Evolutionary conservation across 2,329 filamentous ascomycete species (phyloP).

Genomic region (Penicillium capsulatum): DNA sequence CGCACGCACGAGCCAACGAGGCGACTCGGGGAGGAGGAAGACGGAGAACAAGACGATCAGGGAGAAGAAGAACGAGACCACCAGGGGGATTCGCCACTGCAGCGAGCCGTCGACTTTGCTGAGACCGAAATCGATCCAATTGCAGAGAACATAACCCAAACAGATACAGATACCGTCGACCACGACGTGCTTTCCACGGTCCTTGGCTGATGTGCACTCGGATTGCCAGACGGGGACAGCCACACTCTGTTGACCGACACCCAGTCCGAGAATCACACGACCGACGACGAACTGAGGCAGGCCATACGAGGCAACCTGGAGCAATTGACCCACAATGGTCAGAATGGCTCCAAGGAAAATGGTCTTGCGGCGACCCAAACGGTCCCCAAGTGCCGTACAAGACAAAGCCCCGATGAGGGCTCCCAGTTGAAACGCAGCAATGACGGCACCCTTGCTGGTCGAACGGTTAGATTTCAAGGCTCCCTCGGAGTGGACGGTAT

Average conservation of each 20-base stretch:
- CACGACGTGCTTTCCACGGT: slow-evolving; percentile 48
- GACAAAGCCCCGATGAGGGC: slow-evolving; percentile 19
- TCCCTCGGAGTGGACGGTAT: slow-evolving; percentile 16
- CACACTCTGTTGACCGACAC: slow-evolving; percentile 47
- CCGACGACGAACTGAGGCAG: slow-evolving; percentile 49
- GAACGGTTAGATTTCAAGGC: slow-evolving; percentile 8
- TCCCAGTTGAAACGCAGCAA: slow-evolving; percentile 22
- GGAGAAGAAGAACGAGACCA: slow-evolving; percentile 23
- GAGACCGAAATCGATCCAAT: slow-evolving; percentile 33
- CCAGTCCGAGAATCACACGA: slow-evolving; percentile 49
- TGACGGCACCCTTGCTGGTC: slow-evolving; percentile 26
- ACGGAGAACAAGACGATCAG: slow-evolving; percentile 19
- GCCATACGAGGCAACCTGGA: slow-evolving; percentile 44
- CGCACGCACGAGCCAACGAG: slow-evolving; percentile 30
- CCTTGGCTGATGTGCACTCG: slow-evolving; percentile 47
- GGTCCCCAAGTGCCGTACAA: slow-evolving; percentile 36
- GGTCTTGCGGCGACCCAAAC: slow-evolving; percentile 45
- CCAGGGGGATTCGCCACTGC: slow-evolving; percentile 24
- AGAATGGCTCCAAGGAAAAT: slow-evolving; percentile 45
- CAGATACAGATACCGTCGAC: slow-evolving; percentile 47
- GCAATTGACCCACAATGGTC: slow-evolving; percentile 44
- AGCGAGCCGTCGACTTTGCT: slow-evolving; percentile 15
- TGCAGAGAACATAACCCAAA: slow-evolving; percentile 21
- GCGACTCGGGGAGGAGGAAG: slow-evolving; percentile 23
- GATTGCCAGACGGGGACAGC: slow-evolving; percentile 50